Evolutionary conservation across 257 asterid species (phyloP), one percentile per base, ranked within the genome.

Genomic region (Nicotiana obtusifolia): DNA sequence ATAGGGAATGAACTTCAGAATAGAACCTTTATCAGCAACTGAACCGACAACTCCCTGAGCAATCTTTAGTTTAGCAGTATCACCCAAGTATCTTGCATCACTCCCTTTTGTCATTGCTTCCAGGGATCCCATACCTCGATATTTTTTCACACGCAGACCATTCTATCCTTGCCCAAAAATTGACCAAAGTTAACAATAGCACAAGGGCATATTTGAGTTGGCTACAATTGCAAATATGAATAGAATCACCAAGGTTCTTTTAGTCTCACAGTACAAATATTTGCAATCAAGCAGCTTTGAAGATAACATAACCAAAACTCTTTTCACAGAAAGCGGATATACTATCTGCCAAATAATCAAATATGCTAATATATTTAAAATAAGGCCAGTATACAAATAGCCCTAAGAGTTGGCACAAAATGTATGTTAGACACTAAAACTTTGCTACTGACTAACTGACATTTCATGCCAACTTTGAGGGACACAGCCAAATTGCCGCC

Each of bases 11-110:
- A 93, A 91, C 81, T 90, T 95, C 90, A 95, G 77, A 31, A 91
- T 87, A 20, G 97, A 93, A 10, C 98, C 99, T 80, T 89, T 95
- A 87, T 95, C 97, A 13, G 90, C 91, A 86, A 95, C 98, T 11
- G 97, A 88, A 52, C 99, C 99, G 37, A 91, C 98, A 15, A 95
- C 99, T 26, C 97, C 99, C 73, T 95, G 99, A 68, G 99, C 97
- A 82, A 93, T 93, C 85, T 95, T 95, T 85, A 95, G 78, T 86
- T 93, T 93, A 37, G 94, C 90, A 10, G 89, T 90, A 89, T 95
- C 99, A 26, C 98, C 98, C 89, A 95, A 85, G 84, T 95, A 95
- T 47, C 98, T 89, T 64, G 96, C 93, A 84, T 95, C 99, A 78
- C 99, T 95, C 83, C 98, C 99, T 84, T 90, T 92, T 44, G 87